phyloP scores from a whole-genome alignment of 1,284 basidiomycete genomes.

The Abortiporus biennis region DNA sequence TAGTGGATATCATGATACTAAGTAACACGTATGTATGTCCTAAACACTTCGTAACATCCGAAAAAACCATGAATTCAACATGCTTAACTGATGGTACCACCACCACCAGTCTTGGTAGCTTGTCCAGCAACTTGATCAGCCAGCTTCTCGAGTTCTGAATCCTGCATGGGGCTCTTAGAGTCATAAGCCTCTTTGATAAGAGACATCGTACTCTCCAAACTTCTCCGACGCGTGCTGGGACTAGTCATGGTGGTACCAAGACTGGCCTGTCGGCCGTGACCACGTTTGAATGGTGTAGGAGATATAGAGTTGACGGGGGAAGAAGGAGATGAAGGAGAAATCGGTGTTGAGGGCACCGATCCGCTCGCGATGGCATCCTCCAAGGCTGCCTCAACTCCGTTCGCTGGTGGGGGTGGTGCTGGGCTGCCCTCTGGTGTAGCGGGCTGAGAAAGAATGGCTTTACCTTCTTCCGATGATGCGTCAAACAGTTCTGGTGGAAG shows the following conservation, averaged over 20 bases:
- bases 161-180: constrained; percentile 19
- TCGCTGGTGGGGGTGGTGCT: constrained; percentile 42
- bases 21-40: too few species aligned
- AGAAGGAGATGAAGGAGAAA: constrained; percentile 26
- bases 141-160: constrained; percentile 28
- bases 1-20: too few species aligned
- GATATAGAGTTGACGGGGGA: constrained; percentile 29
- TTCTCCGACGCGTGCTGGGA: constrained; percentile 88
- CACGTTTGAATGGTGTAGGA: constrained; percentile 55
- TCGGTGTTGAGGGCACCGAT: constrained; percentile 11
- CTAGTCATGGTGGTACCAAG: constrained; percentile 96
- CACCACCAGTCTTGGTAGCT: too few species aligned
- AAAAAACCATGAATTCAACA: too few species aligned
- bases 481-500: constrained; percentile 94
- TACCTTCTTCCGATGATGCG: constrained; percentile 72
- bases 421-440: constrained; percentile 43
- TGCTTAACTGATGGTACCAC: too few species aligned
- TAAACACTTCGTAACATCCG: too few species aligned
- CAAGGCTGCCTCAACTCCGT: constrained; percentile 46
- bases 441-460: constrained; percentile 47
- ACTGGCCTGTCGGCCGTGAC: constrained; percentile 84
- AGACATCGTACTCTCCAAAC: constrained; percentile 93
- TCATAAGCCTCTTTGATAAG: constrained; percentile 90
- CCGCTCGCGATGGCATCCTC: constrained; percentile 40
- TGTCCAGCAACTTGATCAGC: constrained; percentile 25